These are phyloP conservation scores for Eucalyptus regnans DNA, from an alignment of 345 rosid genomes.

Conservation along the genomic window DNA sequence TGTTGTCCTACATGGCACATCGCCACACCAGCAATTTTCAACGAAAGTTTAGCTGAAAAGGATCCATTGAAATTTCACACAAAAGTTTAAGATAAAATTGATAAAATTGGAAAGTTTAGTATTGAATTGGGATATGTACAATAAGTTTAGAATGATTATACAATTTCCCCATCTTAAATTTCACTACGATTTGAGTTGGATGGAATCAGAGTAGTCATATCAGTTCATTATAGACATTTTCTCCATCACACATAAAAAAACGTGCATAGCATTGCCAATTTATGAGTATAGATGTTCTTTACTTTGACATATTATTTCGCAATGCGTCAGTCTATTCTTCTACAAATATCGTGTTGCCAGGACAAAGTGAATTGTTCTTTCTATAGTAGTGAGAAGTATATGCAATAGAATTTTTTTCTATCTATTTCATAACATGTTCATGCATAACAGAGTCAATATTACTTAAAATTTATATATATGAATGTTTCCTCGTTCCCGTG, in stretches of 20 bases:
- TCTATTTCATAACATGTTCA: neutral
- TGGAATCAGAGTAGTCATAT: neutral
- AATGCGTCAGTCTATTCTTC: neutral
- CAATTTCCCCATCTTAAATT: neutral
- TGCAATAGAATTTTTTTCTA: neutral
- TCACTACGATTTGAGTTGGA: neutral
- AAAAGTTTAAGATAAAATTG: no score
- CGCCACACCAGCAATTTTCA: accelerated
- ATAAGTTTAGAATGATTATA: neutral
- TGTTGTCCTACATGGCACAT: no score
- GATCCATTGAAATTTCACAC: no score
- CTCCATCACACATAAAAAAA: neutral
- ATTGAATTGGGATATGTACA: neutral
- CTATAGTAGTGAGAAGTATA: neutral
- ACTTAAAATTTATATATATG: neutral
- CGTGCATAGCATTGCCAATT: neutral
- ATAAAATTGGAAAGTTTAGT: neutral
- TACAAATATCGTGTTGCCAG: neutral
- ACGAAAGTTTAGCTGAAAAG: no score
- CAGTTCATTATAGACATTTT: neutral
- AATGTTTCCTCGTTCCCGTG: neutral
- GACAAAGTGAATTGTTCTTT: neutral
- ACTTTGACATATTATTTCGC: neutral
- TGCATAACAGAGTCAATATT: neutral
- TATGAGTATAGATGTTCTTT: neutral